A percentile compares a stretch with the other conserved stretches of the same genome.
phyloP scores from a whole-genome alignment of 2,329 filamentous ascomycete species.

The Alternaria ethzedia region DNA sequence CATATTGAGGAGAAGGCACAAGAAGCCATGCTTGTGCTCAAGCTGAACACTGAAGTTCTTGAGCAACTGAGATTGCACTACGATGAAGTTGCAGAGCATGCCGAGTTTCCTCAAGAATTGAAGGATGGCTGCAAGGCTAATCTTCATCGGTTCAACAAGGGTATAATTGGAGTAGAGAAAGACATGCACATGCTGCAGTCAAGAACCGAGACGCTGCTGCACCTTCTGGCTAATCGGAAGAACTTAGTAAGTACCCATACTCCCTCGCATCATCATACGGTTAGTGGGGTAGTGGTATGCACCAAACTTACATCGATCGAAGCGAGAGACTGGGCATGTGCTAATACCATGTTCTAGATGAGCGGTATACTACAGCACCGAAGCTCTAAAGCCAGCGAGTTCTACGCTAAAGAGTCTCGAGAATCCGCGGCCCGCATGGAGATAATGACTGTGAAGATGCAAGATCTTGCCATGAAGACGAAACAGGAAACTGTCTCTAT shows the following conservation, averaged over 20 bases:
- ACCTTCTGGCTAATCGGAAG: conserved; percentile 24
- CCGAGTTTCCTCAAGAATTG: conserved; percentile 8
- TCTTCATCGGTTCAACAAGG: conserved; percentile 17
- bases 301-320: too few species aligned
- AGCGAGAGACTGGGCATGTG: neutral
- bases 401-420: conserved; percentile 22
- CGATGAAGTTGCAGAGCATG: neutral
- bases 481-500: conserved; percentile 52
- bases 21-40: conserved; percentile 41
- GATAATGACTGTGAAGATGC: conserved; percentile 28
- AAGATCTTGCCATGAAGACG: conserved; percentile 45
- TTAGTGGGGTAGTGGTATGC: too few species aligned
- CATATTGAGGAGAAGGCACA: conserved; percentile 48
- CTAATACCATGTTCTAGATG: conserved; percentile 17
- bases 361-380: conserved; percentile 46
- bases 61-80: conserved; percentile 24
- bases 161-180: conserved; percentile 14
- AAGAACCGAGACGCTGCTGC: conserved; percentile 20
- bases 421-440: conserved; percentile 40
- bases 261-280: too few species aligned
- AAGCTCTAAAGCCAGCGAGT: conserved; percentile 40
- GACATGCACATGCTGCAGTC: conserved; percentile 20
- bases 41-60: conserved; percentile 43
- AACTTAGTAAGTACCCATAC: conserved; percentile 20
- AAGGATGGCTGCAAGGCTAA: conserved; percentile 5